These are phyloP conservation scores for Paecilomyces dactylethromorphus DNA, from an alignment of 2,329 filamentous ascomycete species.

Conservation along the genomic window DNA sequence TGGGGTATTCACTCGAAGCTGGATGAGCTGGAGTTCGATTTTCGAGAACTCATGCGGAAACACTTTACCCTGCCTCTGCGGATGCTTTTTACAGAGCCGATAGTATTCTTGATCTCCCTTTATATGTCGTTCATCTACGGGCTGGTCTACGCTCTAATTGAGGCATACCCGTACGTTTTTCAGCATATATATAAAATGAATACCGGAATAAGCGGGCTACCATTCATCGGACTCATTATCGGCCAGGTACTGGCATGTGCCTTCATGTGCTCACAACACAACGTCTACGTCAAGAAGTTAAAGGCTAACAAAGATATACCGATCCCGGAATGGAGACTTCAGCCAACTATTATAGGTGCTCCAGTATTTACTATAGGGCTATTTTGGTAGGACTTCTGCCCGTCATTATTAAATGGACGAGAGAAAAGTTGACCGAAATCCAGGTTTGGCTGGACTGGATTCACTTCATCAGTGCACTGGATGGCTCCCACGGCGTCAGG, in stretches of 20 bases:
- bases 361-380: constrained; percentile 26
- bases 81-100: constrained; percentile 35
- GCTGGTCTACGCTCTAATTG: constrained; percentile 18
- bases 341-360: constrained; percentile 23
- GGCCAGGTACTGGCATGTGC: constrained; percentile 21
- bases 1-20: constrained; percentile 53
- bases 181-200: constrained; percentile 20
- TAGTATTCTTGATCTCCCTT: constrained; percentile 26
- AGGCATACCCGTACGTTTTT: constrained; percentile 24
- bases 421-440: background rate
- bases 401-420: background rate
- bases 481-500: constrained; percentile 28
- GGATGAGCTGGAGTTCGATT: constrained; percentile 49
- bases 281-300: constrained; percentile 22
- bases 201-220: constrained; percentile 18
- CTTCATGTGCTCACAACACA: constrained; percentile 20
- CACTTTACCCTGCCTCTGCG: constrained; percentile 41
- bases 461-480: constrained; percentile 25
- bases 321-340: constrained; percentile 27
- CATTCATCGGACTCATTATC: constrained; percentile 23
- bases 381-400: constrained; percentile 17
- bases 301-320: constrained; percentile 21
- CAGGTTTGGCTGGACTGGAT: constrained; percentile 30
- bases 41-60: constrained; percentile 40
- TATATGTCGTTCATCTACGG: constrained; percentile 28